Evolutionary conservation across 805 yeast species (phyloP), one percentile per base, ranked within the genome.

Genomic region (Saturnispora ahearnii): DNA sequence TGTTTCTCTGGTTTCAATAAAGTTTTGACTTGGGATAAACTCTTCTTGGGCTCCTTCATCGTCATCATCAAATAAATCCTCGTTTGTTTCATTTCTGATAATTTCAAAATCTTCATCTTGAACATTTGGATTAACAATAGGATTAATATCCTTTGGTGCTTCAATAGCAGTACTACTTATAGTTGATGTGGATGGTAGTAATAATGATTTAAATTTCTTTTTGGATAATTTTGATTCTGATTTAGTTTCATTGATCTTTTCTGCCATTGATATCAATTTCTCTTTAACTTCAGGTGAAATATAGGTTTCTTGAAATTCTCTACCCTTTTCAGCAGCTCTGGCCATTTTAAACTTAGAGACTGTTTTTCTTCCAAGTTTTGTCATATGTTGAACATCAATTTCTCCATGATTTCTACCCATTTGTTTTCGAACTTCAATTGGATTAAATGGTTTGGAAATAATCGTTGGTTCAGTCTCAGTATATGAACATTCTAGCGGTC

Each of bases 61-160:
- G 31, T 56, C 57, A 40, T 59, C 58, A 5, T 51, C 55, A 45
- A 55, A 55, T 38, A 57, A 45, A 24, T 51, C 54, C n/a, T 57
- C 59, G 6, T 38, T 46, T 3, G 51, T 36, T 29, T 55, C 57
- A 33, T 51, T 50, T 43, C 62, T 52, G 28, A 60, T 45, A 12
- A 51, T 53, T 29, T 56, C 61, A 52, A 51, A 60, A 49, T 60
- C 59, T 34, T 56, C 59, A 36, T 60, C 59, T 5, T 48, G 40
- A 18, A 48, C 46, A 11, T 41, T 45, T 34, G 53, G 34, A 49
- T 57, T 51, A 33, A 31, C 48, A 9, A 52, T 21, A 11, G 63
- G 62, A 36, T 60, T 60, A 3, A 45, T 38, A 12, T 60, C 63
- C 11, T 38, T 40, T 7, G 63, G 62, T 1, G 52, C 37, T 2